Conservation (phyloP, 2,329 filamentous ascomycete genomes). For the Sordariomycetes sp. region DNA sequence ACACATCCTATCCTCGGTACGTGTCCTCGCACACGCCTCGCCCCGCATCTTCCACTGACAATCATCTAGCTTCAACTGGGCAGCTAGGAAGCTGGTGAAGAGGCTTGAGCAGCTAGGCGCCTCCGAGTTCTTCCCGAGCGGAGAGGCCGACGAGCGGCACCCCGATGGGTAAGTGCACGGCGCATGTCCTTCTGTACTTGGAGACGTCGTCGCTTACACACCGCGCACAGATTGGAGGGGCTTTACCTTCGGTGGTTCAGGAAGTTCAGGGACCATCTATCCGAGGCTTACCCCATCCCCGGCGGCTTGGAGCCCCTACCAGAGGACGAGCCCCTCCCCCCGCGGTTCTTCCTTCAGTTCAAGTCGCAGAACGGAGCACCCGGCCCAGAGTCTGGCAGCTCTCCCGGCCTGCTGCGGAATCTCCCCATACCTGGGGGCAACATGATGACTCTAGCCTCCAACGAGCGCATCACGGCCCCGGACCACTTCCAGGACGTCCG, state of each 20-base stretch:
- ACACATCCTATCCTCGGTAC: conserved; percentile 88
- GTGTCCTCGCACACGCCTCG: conserved; percentile 44
- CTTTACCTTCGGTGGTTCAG: conserved; percentile 70
- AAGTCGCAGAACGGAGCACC: not conserved
- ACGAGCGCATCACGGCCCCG: conserved; percentile 61
- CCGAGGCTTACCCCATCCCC: conserved; percentile 59
- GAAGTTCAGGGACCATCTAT: conserved; percentile 54
- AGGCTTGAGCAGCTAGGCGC: conserved; percentile 78
- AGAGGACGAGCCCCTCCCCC: conserved; percentile 61
- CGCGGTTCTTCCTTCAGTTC: conserved; percentile 39
- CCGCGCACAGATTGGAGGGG: conserved; percentile 57
- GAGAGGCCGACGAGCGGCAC: conserved; percentile 90
- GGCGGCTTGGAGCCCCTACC: conserved; percentile 59
- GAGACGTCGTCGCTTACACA: not conserved
- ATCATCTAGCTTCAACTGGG: conserved; percentile 95
- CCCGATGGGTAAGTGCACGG: conserved; percentile 63
- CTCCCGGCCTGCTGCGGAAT: conserved; percentile 6
- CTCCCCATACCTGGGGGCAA: conserved; percentile 49
- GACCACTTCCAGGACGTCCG: conserved; percentile 93
- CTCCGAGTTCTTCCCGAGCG: conserved; percentile 60
- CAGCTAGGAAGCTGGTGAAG: conserved; percentile 77
- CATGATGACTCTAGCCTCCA: conserved; percentile 49
- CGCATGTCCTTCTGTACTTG: not conserved
- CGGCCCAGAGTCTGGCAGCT: not conserved
- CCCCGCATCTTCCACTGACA: conserved; percentile 55